These are phyloP conservation scores for Alternaria alternata DNA, from an alignment of 2,329 filamentous ascomycete species.

Conservation along the genomic window DNA sequence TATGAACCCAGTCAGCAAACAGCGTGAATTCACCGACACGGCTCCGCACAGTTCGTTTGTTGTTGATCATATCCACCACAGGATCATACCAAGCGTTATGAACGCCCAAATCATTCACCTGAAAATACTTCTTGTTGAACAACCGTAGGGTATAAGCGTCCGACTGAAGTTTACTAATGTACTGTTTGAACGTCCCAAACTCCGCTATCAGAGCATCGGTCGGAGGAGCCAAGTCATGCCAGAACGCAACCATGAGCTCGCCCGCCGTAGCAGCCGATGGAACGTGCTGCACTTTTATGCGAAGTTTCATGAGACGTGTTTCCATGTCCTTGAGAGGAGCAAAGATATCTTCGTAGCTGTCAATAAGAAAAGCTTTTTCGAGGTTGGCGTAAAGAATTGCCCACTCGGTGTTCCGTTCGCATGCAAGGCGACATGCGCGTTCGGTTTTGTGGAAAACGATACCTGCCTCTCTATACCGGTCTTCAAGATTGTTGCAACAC, in stretches of 20 bases:
- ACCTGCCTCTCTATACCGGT: conserved; percentile 1
- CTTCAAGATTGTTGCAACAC: background rate
- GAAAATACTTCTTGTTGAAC: background rate
- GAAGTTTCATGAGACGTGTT: background rate
- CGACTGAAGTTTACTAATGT: background rate
- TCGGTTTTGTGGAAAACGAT: conserved; percentile 2
- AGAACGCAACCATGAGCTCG: background rate
- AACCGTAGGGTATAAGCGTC: background rate
- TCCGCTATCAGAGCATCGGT: background rate
- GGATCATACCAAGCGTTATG: background rate
- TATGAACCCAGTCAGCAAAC: conserved; percentile 12
- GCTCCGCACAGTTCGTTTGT: background rate
- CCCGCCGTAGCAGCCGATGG: background rate
- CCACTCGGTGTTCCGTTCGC: background rate
- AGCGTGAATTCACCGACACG: conserved; percentile 6
- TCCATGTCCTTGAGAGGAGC: background rate
- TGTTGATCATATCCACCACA: background rate
- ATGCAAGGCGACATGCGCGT: background rate
- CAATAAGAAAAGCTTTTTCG: background rate
- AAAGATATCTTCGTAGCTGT: conserved; percentile 10
- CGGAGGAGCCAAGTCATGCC: background rate
- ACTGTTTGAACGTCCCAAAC: background rate
- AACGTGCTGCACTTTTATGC: background rate
- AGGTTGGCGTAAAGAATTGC: background rate
- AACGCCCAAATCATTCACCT: background rate